Conservation (phyloP, 2,329 filamentous ascomycete genomes). For the Madurella fahalii region DNA sequence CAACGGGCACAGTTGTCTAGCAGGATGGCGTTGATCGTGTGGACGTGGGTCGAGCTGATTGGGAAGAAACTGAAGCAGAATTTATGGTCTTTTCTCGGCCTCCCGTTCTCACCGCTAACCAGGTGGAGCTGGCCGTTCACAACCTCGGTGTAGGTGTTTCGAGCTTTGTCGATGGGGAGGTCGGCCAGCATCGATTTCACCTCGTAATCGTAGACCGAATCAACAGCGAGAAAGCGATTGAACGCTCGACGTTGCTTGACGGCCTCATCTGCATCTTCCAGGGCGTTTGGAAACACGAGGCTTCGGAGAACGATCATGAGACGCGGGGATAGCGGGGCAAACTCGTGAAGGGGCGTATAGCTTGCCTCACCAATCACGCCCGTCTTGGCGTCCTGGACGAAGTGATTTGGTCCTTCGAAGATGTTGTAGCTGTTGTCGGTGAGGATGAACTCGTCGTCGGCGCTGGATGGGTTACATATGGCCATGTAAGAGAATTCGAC, state of each 20-base stretch:
- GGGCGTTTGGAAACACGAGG: constrained; percentile 19
- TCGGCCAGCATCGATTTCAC: constrained; percentile 25
- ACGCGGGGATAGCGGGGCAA: constrained; percentile 26
- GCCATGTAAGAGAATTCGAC: constrained; percentile 26
- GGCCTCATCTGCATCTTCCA: constrained; percentile 22
- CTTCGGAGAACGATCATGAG: constrained; percentile 28
- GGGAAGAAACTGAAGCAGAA: constrained; percentile 32
- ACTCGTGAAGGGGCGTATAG: constrained; percentile 25
- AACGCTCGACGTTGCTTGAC: neutral
- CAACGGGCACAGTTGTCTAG: constrained; percentile 27
- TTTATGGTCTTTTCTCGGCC: constrained; percentile 17
- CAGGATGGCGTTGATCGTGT: constrained; percentile 31
- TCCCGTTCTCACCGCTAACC: constrained; percentile 12
- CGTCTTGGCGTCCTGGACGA: constrained; percentile 12
- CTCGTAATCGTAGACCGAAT: constrained; percentile 8
- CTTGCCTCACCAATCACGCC: constrained; percentile 4
- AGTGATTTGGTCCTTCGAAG: constrained; percentile 26
- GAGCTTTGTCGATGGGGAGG: constrained; percentile 29
- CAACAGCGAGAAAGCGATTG: neutral
- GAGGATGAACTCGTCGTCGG: constrained; percentile 22
- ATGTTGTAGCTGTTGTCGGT: constrained; percentile 23
- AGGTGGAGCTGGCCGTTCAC: constrained; percentile 20
- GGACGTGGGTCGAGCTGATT: constrained; percentile 25
- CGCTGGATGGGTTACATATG: constrained; percentile 25
- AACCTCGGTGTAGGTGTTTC: constrained; percentile 27